Evolutionary conservation across 1,284 basidiomycete genomes (phyloP).

Genomic region (Caloboletus firmus): DNA sequence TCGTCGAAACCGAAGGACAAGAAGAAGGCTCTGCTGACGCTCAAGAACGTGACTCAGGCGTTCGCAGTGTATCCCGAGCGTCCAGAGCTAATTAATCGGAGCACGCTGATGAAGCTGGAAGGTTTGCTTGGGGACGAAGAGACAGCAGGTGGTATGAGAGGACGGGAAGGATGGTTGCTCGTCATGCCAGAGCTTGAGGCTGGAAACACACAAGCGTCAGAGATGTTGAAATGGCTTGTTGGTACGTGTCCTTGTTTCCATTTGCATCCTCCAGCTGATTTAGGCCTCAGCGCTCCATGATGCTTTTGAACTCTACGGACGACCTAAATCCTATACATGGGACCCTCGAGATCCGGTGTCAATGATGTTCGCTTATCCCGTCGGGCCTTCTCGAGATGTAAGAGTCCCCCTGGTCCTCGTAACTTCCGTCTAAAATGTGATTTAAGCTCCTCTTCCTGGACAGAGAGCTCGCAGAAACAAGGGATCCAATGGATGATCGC

Average conservation of each 20-base stretch:
- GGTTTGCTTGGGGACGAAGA: constrained; percentile 80
- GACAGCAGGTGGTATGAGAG: constrained; percentile 56
- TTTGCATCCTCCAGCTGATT: constrained; percentile 9
- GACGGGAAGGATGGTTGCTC: constrained; percentile 78
- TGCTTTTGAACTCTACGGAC: constrained; percentile 83
- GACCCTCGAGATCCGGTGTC: constrained; percentile 76
- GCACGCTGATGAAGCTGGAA: constrained; percentile 88
- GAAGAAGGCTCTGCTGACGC: constrained; percentile 62
- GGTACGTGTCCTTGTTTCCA: constrained; percentile 47
- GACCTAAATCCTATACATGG: constrained; percentile 82
- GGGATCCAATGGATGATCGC: constrained; percentile 78
- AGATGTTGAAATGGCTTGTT: constrained; percentile 95
- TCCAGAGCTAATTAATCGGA: constrained; percentile 86
- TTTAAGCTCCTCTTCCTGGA: constrained; percentile 83
- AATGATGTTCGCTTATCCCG: constrained; percentile 82
- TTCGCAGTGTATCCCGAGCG: constrained; percentile 94
- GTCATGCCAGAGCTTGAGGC: constrained; percentile 80
- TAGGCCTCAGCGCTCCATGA: constrained; percentile 71
- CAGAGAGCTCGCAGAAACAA: constrained; percentile 75
- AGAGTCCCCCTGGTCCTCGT: constrained; percentile 30
- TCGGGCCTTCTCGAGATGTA: constrained; percentile 73
- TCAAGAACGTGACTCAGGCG: constrained; percentile 61
- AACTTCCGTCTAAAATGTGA: constrained; percentile 14
- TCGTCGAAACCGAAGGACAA: constrained; percentile 68
- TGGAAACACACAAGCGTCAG: constrained; percentile 49